Conservation (phyloP, 495 filamentous ascomycete species). For the Pyrenopolyporus hunteri region DNA sequence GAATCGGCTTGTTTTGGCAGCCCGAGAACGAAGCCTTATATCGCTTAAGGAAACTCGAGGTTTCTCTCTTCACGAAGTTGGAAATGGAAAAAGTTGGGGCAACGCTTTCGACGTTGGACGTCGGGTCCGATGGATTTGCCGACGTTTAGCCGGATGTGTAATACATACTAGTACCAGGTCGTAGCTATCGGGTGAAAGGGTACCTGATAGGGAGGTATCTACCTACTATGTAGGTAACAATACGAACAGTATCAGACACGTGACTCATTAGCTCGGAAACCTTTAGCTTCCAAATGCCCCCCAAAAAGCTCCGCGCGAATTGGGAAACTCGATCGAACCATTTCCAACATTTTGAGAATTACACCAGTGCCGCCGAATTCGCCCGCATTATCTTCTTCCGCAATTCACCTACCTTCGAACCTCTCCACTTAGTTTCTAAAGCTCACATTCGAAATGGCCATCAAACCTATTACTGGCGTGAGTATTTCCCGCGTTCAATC, state of each 20-base stretch:
- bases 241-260: conserved; percentile 4
- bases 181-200: background rate
- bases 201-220: background rate
- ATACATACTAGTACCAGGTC: too few species aligned
- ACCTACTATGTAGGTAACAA: background rate
- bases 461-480: conserved; percentile 53
- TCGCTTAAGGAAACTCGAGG: background rate
- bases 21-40: conserved; percentile 12
- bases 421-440: conserved; percentile 1
- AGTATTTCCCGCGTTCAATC: conserved; percentile 31
- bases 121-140: background rate
- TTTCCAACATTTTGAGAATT: conserved; percentile 10
- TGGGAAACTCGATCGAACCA: conserved; percentile 31
- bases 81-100: conserved; percentile 11
- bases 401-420: conserved; percentile 2
- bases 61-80: conserved; percentile 7
- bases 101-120: conserved; percentile 1
- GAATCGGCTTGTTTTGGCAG: conserved; percentile 13
- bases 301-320: conserved; percentile 25
- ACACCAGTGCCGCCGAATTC: background rate
- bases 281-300: background rate
- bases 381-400: background rate
- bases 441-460: conserved; percentile 48
- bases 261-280: too few species aligned
- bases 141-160: conserved; percentile 16